Conservation (phyloP, 2,329 filamentous ascomycete species). For the Xylariaceae sp. region DNA sequence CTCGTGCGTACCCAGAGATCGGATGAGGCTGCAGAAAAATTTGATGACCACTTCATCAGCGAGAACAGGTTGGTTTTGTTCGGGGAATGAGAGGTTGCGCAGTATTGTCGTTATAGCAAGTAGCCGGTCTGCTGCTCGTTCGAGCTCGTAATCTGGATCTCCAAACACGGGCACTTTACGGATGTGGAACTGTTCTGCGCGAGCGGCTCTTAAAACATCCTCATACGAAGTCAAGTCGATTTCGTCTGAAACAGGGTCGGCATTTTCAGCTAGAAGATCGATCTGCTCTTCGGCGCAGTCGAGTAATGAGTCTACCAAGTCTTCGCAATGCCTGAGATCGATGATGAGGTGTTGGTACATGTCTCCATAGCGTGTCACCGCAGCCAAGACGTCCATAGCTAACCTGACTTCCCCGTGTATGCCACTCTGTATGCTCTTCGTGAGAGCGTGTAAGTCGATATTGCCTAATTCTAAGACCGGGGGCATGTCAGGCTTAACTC, state of each 20-base stretch:
- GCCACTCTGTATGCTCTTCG: constrained; percentile 86
- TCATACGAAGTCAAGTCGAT: constrained; percentile 86
- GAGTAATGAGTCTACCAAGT: constrained; percentile 84
- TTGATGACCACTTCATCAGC: constrained; percentile 80
- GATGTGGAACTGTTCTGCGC: constrained; percentile 73
- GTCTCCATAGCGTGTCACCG: constrained; percentile 68
- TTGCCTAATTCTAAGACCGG: constrained; percentile 78
- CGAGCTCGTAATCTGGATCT: constrained; percentile 78
- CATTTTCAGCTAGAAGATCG: constrained; percentile 82
- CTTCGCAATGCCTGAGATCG: constrained; percentile 78
- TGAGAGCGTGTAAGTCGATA: constrained; percentile 89
- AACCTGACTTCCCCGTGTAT: constrained; percentile 89
- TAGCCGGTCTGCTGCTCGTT: constrained; percentile 84
- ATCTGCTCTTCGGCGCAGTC: constrained; percentile 92
- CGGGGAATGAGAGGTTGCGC: constrained; percentile 87
- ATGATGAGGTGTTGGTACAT: constrained; percentile 68
- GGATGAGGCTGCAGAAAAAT: constrained; percentile 82
- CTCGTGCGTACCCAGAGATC: constrained; percentile 86
- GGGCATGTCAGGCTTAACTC: constrained; percentile 77
- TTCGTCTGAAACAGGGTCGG: constrained; percentile 84
- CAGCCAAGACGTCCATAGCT: constrained; percentile 82
- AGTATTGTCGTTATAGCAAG: constrained; percentile 92
- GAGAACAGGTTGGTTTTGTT: constrained; percentile 74
- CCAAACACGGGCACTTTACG: constrained; percentile 78
- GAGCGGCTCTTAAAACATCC: constrained; percentile 81